phyloP scores from a whole-genome alignment of 805 yeast genomes.

The Saccharomycopsis vini region DNA sequence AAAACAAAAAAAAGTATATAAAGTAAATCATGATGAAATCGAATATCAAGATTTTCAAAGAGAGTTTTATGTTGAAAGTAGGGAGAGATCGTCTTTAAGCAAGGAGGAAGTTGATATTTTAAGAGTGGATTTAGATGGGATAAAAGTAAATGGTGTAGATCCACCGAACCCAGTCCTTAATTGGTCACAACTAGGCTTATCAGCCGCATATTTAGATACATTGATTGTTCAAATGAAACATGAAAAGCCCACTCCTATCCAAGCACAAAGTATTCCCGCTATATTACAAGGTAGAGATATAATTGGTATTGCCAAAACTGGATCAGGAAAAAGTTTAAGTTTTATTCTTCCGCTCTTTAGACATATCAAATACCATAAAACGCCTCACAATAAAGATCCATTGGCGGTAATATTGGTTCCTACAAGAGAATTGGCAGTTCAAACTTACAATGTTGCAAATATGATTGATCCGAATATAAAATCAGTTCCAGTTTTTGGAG shows the following conservation, averaged over 20 bases:
- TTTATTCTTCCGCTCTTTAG: constrained; percentile 77
- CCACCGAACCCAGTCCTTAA: constrained; percentile 58
- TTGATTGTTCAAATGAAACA: constrained; percentile 45
- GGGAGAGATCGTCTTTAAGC: constrained; percentile 39
- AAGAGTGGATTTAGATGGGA: constrained; percentile 50
- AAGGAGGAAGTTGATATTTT: constrained; percentile 48
- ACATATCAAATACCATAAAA: constrained; percentile 61
- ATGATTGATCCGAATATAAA: constrained; percentile 45
- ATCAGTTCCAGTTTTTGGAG: constrained; percentile 64
- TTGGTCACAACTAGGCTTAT: constrained; percentile 80
- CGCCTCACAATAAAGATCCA: constrained; percentile 54
- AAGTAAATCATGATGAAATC: constrained; percentile 21
- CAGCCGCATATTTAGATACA: constrained; percentile 45
- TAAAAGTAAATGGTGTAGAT: constrained; percentile 50
- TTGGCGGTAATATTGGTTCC: constrained; percentile 77
- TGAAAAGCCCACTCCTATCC: constrained; percentile 73
- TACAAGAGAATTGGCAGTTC: constrained; percentile 85
- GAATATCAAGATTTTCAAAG: constrained; percentile 49
- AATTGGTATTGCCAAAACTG: constrained; percentile 92
- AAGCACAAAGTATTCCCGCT: constrained; percentile 83
- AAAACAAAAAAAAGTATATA: constrained; percentile 8
- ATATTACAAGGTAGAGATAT: constrained; percentile 86
- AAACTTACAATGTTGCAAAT: constrained; percentile 60
- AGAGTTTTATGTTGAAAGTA: constrained; percentile 53
- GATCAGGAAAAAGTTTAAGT: constrained; percentile 91